These are phyloP conservation scores for Blastobotrys serpentis DNA, from an alignment of 1,139 yeast genomes.

Conservation along the genomic window DNA sequence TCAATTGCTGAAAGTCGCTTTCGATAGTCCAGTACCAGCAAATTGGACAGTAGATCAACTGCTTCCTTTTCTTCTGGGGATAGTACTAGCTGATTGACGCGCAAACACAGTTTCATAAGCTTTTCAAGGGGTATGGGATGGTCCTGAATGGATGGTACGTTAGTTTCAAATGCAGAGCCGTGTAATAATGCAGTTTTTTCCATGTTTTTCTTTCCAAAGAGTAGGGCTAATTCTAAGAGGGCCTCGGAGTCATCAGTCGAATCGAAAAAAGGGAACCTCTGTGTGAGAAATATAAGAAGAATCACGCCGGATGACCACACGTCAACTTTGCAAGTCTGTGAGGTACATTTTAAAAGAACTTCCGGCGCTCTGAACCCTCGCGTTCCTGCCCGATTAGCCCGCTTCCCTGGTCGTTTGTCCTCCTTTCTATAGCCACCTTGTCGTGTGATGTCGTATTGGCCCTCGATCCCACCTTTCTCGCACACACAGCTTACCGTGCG, in stretches of 20 bases:
- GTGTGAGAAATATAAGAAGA: conserved; percentile 64
- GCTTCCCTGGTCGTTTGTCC: conserved; percentile 66
- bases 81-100: conserved; percentile 8
- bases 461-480: conserved; percentile 23
- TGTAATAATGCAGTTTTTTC: conserved; percentile 78
- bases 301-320: conserved; percentile 94
- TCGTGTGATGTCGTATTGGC: conserved; percentile 24
- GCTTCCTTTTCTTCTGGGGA: conserved; percentile 42
- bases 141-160: conserved; percentile 46
- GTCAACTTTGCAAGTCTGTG: conserved; percentile 79
- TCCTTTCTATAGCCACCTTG: conserved; percentile 36
- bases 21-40: conserved; percentile 57
- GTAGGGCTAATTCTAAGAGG: conserved; percentile 73
- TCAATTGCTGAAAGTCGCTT: conserved; percentile 56
- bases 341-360: conserved; percentile 81
- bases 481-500: conserved; percentile 26
- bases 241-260: conserved; percentile 94
- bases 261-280: conserved; percentile 83
- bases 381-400: conserved; percentile 98
- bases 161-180: conserved; percentile 83
- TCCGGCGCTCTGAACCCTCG: conserved; percentile 96
- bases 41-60: conserved; percentile 52
- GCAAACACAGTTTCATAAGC: conserved; percentile 41
- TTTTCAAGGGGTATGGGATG: conserved; percentile 37
- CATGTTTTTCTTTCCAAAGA: conserved; percentile 77